Evolutionary conservation across 202 grass and related monocot genomes (phyloP), one percentile per base, ranked within the genome.

Genomic region (Panicum hallii): DNA sequence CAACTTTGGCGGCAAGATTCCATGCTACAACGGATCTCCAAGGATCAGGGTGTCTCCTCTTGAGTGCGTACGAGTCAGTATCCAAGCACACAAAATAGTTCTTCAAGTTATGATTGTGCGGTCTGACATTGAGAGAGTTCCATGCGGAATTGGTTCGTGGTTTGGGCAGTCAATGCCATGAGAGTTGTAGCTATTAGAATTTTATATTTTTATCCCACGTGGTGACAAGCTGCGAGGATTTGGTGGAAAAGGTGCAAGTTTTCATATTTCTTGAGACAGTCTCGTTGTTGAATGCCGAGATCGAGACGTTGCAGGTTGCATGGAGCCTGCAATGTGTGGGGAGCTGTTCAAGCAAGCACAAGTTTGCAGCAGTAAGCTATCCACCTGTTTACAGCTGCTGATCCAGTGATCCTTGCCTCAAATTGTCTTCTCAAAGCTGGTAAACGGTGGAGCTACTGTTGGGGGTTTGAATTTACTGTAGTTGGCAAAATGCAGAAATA

Each of bases 1-100:
- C 79, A 75, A 83, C 79, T 87, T 67, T 38, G 45, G 34, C 43
- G 17, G 52, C 52, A 67, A 76, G 74, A 77, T 67, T 48, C 55
- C 67, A 48, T 70, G 84, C 48, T 70, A 67, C 67, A 72, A 6
- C 55, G 58, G 57, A 90, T 90, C 84, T 74, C 67, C 43, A 74
- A 69, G 84, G 74, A 78, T 79, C 49, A 79, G 53, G 49, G 32
- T 83, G 84, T 87, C 66, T 61, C 46, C 74, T n/a, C 43, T 60
- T 74, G 79, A 79, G 83, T 90, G 83, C 43, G 45, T 74, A 54
- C 7, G 23, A 63, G 34, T 70, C 82, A 81, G 63, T 49, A 55
- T 42, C 22, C 77, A 50, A 81, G 13, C 23, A 54, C 23, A 40
- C 52, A 77, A 36, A 62, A 70, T 75, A 63, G 62, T 8, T 50